Conservation (phyloP, 495 filamentous ascomycete species). For the Penicillium cataractarum region DNA sequence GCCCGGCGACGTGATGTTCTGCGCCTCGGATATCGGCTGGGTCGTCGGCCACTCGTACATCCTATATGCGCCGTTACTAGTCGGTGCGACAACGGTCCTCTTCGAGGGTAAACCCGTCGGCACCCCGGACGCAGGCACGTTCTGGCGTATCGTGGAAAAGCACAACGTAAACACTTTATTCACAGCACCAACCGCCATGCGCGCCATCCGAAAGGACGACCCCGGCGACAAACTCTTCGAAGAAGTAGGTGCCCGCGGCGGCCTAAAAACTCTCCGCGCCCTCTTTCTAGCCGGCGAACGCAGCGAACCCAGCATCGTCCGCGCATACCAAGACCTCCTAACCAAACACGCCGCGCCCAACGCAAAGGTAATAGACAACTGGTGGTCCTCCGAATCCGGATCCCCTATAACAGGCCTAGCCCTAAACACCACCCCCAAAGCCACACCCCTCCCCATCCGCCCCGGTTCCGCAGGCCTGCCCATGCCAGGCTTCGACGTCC, state of each 20-base stretch:
- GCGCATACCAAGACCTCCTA: constrained; percentile 74
- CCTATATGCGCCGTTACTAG: constrained; percentile 80
- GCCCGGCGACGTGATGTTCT: constrained; percentile 83
- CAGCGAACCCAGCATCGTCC: constrained; percentile 84
- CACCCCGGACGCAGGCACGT: constrained; percentile 82
- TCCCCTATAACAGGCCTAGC: constrained; percentile 86
- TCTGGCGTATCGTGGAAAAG: constrained; percentile 85
- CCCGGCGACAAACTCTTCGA: constrained; percentile 68
- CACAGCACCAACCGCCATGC: constrained; percentile 84
- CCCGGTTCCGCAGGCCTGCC: constrained; percentile 88
- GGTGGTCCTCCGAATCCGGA: constrained; percentile 95
- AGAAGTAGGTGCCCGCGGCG: constrained; percentile 62
- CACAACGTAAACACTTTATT: constrained; percentile 83
- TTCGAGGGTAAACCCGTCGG: constrained; percentile 94
- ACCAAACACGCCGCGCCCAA: constrained; percentile 61
- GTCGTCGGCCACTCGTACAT: constrained; percentile 86
- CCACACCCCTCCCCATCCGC: constrained; percentile 58
- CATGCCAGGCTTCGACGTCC: constrained; percentile 88
- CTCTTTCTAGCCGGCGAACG: constrained; percentile 89
- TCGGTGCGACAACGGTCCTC: constrained; percentile 82
- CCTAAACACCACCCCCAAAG: constrained; percentile 45
- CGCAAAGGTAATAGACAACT: constrained; percentile 84
- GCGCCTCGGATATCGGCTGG: constrained; percentile 83
- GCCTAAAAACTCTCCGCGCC: constrained; percentile 66
- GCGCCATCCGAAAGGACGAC: constrained; percentile 86